Conservation (phyloP, 257 asterid species). For the Pogostemon cablin region DNA sequence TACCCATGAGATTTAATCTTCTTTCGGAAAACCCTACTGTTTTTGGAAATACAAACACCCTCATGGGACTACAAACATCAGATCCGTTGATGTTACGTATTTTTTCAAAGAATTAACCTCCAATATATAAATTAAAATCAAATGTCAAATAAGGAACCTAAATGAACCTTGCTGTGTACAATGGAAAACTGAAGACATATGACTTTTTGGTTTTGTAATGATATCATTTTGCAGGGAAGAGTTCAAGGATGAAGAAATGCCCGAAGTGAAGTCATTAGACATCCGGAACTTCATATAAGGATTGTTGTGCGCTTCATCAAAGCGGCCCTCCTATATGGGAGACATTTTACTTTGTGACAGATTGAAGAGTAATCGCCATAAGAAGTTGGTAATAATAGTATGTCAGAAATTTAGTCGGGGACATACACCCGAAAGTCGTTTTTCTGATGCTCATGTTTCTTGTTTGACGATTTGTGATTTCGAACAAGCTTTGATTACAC, state of each 20-base stretch:
- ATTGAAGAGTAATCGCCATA: conserved; percentile 35
- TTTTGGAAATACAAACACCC: not conserved
- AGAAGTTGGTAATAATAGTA: conserved; percentile 37
- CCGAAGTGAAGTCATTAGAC: conserved; percentile 78
- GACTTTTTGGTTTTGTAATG: not conserved
- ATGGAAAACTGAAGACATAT: not conserved
- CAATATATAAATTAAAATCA: not conserved
- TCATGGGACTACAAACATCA: not conserved
- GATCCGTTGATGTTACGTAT: not conserved
- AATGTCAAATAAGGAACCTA: not conserved
- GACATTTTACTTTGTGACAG: conserved; percentile 34
- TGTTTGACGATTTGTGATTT: conserved; percentile 31
- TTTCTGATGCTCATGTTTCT: conserved; percentile 28
- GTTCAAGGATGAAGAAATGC: conserved; percentile 84
- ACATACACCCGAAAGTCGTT: conserved; percentile 32
- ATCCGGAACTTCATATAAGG: conserved; percentile 72
- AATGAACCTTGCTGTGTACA: no score
- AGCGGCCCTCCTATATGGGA: conserved; percentile 37
- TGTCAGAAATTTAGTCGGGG: conserved; percentile 33
- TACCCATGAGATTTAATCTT: conserved; percentile 10
- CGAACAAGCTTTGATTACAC: conserved; percentile 23
- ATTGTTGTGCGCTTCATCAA: conserved; percentile 15
- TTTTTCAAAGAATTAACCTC: not conserved
- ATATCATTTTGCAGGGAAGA: conserved; percentile 65
- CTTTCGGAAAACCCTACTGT: not conserved